Evolutionary conservation across 352 stramenopile species (phyloP), one percentile per base, ranked within the genome.

Genomic region (Phytopythium litorale): DNA sequence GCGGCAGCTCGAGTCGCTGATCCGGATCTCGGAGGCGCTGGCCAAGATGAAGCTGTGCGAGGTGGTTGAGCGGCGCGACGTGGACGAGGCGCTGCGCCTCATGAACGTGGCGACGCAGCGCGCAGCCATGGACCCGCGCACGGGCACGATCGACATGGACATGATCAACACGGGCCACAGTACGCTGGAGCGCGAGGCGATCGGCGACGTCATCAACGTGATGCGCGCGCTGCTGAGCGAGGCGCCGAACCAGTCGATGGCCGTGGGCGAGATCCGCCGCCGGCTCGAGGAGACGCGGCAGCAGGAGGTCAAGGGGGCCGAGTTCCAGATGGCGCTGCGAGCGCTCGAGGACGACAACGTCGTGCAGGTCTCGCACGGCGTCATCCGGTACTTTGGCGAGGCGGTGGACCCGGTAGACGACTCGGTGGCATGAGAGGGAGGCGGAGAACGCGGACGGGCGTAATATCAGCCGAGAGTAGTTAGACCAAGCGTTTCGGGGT

Each of bases 81-180:
- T 99, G 0, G 68, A 78, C 13, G 97, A 99, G 83, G 97, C 97
- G 11, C 78, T 98, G 15, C 81, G 97, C 19, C 84, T 99, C 13
- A 99, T 99, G 94, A 98, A 97, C 60, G 92, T 98, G 50, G 97
- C 97, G 8, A 99, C 97, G 13, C 96, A 99, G 73, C 90, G 87
- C 42, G 94, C 98, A 9, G 97, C 98, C 15, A 99, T 98, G 66
- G 98, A 99, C 69, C 97, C 97, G 35, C 78, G 93, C 46, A 99
- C 98, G 2, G 98, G 98, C 38, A 95, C 92, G n/a, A 99, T 99
- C 70, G 97, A 99, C 75, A 99, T 99, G 97, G 97, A 99, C 72
- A 98, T 99, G 92, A 98, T 99, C 71, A 96, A 96, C 55, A 99
- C 96, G 7, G 96, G 96, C 23, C 81, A 96, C 64, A 96, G 85